Evolutionary conservation across 1,139 yeast genomes (phyloP), one percentile per base, ranked within the genome.

Genomic region (Arxiozyma slooffiae): DNA sequence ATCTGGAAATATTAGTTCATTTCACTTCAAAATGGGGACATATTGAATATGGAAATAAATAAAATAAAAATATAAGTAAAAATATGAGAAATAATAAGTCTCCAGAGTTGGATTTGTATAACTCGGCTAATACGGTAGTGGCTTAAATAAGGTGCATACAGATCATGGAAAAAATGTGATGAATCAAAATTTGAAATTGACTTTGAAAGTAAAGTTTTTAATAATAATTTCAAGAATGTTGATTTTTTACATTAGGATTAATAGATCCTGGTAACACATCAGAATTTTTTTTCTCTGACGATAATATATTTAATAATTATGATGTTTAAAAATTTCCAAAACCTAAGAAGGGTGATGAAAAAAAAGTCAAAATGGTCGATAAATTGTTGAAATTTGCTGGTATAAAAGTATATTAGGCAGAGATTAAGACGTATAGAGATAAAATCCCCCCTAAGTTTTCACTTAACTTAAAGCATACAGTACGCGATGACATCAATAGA

Each of bases 401-500:
- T 11, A 47, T 23, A 11, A 37, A 42, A 20, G 45, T 42, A 4
- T 20, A 42, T 30, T 18, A 11, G 3, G 20, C 38, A 7, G 45
- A 42, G 16, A 7, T 24, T 17, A 42, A 11, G 16, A 23, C 34
- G 7, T 17, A 18, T 21, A 30, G n/a, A 14, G 30, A 42, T 30
- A 34, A 34, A 17, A n/a, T 17, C 11, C 38, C 30, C 3, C 3
- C 7, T 9, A 34, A 38, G 22, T 21, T 14, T 20, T 50, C 48
- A 7, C 48, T 52, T 47, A 47, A 41, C 39, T 49, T 52, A 24
- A 54, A 49, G 38, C 50, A 48, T n/a, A 53, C 56, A 14, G 52
- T 48, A 55, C 50, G 53, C 44, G 46, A 50, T 37, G 46, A 52
- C 14, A 38, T 48, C 9, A 56, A 51, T 41, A 68, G 73, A 43